Base-by-base conservation (phyloP, 2,329 filamentous ascomycete species). In the Raffaelea albimanens region DNA sequence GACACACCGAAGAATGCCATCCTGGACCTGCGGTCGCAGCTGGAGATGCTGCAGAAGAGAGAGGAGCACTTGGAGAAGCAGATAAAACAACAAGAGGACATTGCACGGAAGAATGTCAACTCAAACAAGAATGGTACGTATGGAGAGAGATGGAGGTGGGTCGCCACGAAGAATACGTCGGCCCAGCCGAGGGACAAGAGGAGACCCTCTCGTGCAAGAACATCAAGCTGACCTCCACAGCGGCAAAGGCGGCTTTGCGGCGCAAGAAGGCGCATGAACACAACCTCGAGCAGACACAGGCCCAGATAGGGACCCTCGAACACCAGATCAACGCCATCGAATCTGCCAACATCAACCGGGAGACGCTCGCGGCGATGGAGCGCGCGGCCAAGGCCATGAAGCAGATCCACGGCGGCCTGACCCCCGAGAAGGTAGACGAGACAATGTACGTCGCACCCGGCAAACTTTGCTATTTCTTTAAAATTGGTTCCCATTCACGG, bases 1-100 rank as follows among this genome's bases (percentile, higher is more conserved):
- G 88, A 96, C 70, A 85, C 82, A 51, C 88, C 93, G 49, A 98
- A 98, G 78, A 93, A 95, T 73, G 93, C 93, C 57, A 98, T 98
- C 60, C 75, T 98, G 49, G 80, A 79, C 51, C 72, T 98, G 61
- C 82, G 93, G 58, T 78, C 84, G 61, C 91, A 96, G 71, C 76
- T 97, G 40, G 91, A 96, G 59, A 97, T 97, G 90, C 76, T 98
- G 62, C 88, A 94, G 70, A 98, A 98, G 77, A 79, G 91, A 51
- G 90, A 97, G 73, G 86, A 80, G 66, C 88, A 97, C 63, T 69
- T 97, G 52, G 85, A 93, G 67, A 85, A 78, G 53, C 89, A 95
- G 72, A 95, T 97, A 72, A 83, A 88, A 22, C 89, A 97, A 66
- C 90, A 97, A 66, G 88, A 95, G 59, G 77, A 76, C 34, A 78